Evolutionary conservation across 2,329 filamentous ascomycete species (phyloP).

Genomic region (Gremmenia infestans): DNA sequence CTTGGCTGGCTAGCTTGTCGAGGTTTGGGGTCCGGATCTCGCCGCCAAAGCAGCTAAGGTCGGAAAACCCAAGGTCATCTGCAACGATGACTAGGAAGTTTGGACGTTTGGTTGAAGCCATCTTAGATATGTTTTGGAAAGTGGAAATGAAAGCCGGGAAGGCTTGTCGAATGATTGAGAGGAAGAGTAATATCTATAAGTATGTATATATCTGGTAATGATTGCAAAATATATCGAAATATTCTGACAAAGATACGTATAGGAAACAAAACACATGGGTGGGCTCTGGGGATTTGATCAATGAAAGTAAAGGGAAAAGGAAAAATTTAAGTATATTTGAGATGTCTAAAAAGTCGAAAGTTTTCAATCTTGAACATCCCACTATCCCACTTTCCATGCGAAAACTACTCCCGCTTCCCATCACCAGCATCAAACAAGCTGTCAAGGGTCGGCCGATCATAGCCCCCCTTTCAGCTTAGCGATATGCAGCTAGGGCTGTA

Average conservation of each 20-base stretch:
- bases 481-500: not conserved
- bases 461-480: not conserved
- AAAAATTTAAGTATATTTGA: not conserved
- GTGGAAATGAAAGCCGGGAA: not conserved
- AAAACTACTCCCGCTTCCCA: not conserved
- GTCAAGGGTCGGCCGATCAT: not conserved
- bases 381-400: not conserved
- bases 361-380: too few species aligned
- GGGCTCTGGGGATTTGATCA: not conserved
- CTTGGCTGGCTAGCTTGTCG: slow-evolving; percentile 44
- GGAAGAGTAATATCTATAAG: too few species aligned
- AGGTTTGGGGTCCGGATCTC: slow-evolving; percentile 56
- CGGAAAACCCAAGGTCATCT: slow-evolving; percentile 41
- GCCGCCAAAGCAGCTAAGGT: slow-evolving; percentile 48
- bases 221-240: too few species aligned
- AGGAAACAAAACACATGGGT: not conserved
- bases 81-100: slow-evolving; percentile 45
- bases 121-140: not conserved
- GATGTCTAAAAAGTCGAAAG: too few species aligned
- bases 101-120: slow-evolving; percentile 7
- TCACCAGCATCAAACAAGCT: not conserved
- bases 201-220: too few species aligned
- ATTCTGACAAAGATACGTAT: too few species aligned
- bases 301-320: not conserved
- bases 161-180: not conserved